Conservation (phyloP, 2,329 filamentous ascomycete species). For the Monosporascus ibericus region DNA sequence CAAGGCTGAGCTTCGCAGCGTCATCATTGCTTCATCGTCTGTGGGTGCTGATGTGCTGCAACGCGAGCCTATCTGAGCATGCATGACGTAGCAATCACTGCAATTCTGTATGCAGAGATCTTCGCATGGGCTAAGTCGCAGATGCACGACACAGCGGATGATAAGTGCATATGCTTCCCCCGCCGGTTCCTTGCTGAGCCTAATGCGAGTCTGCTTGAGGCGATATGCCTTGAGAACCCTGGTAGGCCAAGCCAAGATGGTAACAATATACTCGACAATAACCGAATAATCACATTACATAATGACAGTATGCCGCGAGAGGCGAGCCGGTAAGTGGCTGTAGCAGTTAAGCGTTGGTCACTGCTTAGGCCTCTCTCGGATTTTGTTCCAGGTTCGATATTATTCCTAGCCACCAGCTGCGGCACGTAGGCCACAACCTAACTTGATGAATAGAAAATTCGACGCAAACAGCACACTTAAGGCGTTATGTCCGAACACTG, state of each 20-base stretch:
- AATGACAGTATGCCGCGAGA: not conserved
- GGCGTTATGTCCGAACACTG: not conserved
- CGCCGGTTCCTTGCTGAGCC: not conserved
- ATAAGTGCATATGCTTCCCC: not conserved
- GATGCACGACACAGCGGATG: not conserved
- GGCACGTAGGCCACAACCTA: not conserved
- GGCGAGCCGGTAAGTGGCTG: not conserved
- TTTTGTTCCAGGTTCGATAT: not conserved
- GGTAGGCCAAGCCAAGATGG: not conserved
- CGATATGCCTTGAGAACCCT: not conserved
- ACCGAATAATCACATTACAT: not conserved
- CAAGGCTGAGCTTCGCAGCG: not conserved
- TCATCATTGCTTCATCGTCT: not conserved
- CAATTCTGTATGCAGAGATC: not conserved
- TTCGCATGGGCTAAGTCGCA: not conserved
- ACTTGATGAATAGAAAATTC: not conserved
- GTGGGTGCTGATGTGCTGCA: not conserved
- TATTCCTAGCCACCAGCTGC: not conserved
- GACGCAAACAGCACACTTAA: not conserved
- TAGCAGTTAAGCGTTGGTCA: not conserved
- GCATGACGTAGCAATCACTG: not conserved
- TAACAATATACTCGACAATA: not conserved
- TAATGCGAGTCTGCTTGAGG: not conserved
- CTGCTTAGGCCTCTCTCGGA: not conserved
- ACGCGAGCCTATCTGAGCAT: not conserved